Conservation (phyloP, 192 early-diverging fungal genomes). For the Chytriomyces hyalinus region DNA sequence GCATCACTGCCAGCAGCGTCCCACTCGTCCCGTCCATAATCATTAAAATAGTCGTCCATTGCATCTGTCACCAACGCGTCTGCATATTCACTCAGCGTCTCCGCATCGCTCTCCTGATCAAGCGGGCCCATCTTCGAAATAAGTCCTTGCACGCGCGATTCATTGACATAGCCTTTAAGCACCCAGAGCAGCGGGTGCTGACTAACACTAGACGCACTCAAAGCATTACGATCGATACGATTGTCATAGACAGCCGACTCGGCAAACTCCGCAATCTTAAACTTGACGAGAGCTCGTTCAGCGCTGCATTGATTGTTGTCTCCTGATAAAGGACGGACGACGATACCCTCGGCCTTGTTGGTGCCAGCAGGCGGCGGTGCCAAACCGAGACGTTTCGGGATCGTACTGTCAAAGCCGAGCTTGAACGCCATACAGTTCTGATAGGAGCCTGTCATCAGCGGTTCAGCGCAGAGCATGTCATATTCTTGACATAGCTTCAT, state of each 20-base stretch:
- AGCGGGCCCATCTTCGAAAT: background rate
- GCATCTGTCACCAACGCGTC: background rate
- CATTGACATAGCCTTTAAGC: background rate
- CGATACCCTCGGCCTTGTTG: conserved; percentile 8
- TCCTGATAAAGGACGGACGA: background rate
- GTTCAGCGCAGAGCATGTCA: background rate
- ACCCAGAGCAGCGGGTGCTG: background rate
- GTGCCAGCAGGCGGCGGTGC: background rate
- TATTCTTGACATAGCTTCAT: background rate
- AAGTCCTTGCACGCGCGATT: conserved; percentile 3
- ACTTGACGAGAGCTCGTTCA: conserved; percentile 1
- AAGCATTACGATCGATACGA: background rate
- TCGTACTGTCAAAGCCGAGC: background rate
- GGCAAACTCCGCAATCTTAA: conserved; percentile 3
- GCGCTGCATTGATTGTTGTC: background rate
- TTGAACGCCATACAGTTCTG: background rate
- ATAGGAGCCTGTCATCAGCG: background rate
- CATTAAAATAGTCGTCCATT: background rate
- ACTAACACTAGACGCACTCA: background rate
- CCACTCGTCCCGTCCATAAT: background rate
- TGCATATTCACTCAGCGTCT: background rate
- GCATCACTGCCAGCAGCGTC: too few relatives aligned
- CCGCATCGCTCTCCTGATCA: background rate
- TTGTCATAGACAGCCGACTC: background rate
- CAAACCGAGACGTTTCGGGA: background rate